phyloP scores from a whole-genome alignment of 768 basidiomycete species.

The Tulasnella calospora region DNA sequence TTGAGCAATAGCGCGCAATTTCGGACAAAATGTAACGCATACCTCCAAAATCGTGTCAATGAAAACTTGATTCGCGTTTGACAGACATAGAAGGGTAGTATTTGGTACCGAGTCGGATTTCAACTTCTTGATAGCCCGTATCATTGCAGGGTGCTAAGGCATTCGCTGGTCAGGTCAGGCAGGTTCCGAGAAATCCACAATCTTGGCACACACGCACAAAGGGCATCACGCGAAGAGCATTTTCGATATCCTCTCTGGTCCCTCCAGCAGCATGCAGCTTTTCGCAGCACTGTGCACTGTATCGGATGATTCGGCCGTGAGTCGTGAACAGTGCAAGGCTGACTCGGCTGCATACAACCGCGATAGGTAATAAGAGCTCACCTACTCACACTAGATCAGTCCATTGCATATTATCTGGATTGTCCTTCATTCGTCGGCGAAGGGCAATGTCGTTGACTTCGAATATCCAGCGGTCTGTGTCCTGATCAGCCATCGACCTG shows the following conservation, averaged over 20 bases:
- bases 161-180: background rate
- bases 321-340: constrained; percentile 56
- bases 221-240: constrained; percentile 74
- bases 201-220: constrained; percentile 54
- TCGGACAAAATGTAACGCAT: constrained; percentile 15
- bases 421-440: constrained; percentile 70
- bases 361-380: constrained; percentile 66
- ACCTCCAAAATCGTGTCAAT: constrained; percentile 87
- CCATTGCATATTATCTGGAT: constrained; percentile 62
- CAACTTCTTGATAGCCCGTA: constrained; percentile 73
- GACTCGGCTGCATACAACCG: constrained; percentile 38
- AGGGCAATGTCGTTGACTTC: constrained; percentile 83
- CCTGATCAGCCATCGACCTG: constrained; percentile 92
- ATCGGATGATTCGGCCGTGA: constrained; percentile 13
- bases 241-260: constrained; percentile 68
- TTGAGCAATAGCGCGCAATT: background rate
- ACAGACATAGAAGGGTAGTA: constrained; percentile 84
- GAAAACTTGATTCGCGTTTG: constrained; percentile 89
- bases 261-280: constrained; percentile 68
- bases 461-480: constrained; percentile 89
- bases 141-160: constrained; percentile 90
- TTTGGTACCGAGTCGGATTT: constrained; percentile 59
- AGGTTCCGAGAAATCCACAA: background rate
- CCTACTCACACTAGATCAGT: constrained; percentile 84
- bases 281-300: constrained; percentile 61